Percentiles rank a stretch among this genome's conserved stretches.
Evolutionary conservation across 1,284 basidiomycete genomes (phyloP).

Genomic region (Trichosporon coremiiforme): DNA sequence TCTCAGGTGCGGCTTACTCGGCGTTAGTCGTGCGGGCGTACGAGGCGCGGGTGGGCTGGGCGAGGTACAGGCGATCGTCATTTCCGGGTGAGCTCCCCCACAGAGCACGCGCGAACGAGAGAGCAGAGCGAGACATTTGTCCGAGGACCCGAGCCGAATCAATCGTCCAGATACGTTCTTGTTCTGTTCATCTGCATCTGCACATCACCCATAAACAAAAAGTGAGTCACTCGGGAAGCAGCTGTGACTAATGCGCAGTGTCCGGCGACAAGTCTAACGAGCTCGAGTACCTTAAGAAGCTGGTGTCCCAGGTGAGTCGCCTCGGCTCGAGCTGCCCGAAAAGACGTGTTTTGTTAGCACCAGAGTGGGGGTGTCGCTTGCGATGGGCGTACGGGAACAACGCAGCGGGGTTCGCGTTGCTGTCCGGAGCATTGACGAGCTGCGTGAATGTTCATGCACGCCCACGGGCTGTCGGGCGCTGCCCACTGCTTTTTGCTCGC

Average conservation of each 20-base stretch:
- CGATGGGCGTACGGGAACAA: background rate
- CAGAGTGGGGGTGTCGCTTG: background rate
- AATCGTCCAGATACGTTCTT: background rate
- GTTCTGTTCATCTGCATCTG: background rate
- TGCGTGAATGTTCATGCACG: background rate
- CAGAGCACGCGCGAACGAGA: background rate
- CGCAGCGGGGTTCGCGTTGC: background rate
- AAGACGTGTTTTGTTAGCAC: background rate
- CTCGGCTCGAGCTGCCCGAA: background rate
- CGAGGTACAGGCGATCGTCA: conserved; percentile 6
- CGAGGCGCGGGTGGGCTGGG: background rate
- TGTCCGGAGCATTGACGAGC: no score
- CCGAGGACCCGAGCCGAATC: conserved; percentile 9
- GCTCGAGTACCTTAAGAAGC: conserved; percentile 84
- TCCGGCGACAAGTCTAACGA: conserved; percentile 57
- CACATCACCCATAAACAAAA: conserved; percentile 8
- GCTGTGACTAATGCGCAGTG: conserved; percentile 16
- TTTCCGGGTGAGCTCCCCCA: no score
- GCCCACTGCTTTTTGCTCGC: background rate
- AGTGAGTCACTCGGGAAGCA: background rate
- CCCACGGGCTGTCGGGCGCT: background rate
- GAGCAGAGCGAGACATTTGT: conserved; percentile 13
- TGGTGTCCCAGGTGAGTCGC: conserved; percentile 67
- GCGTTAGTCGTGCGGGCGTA: background rate
- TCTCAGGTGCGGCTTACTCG: background rate